Percentiles rank a stretch among this genome's conserved stretches.
phyloP scores from a whole-genome alignment of 1,284 basidiomycete species.

The Puccinia triticina region DNA sequence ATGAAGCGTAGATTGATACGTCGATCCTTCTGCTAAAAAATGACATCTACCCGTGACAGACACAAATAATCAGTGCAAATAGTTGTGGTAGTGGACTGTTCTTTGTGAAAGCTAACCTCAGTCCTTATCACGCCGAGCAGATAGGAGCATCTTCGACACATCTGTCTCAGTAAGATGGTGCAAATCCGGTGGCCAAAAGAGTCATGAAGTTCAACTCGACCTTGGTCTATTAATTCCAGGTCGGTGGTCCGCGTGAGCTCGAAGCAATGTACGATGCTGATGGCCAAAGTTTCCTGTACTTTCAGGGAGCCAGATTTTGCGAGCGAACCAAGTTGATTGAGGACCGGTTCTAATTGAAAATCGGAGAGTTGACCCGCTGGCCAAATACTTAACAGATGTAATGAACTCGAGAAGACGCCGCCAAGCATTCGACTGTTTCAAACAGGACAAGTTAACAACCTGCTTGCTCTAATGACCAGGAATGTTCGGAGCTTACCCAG shows the following conservation, averaged over 20 bases:
- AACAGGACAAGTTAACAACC: constrained; percentile 16
- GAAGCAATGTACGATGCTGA: constrained; percentile 38
- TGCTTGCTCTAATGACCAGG: background rate
- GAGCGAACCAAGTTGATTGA: constrained; percentile 26
- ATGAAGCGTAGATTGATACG: constrained; percentile 22
- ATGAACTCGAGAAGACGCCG: constrained; percentile 28
- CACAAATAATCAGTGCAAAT: constrained; percentile 15
- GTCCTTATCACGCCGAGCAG: constrained; percentile 43
- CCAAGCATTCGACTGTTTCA: constrained; percentile 35
- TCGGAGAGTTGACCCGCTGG: constrained; percentile 3
- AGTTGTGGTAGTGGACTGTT: background rate
- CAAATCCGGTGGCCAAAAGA: constrained; percentile 41
- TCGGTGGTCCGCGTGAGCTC: constrained; percentile 39
- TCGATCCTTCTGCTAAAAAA: constrained; percentile 36
- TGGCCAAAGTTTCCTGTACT: constrained; percentile 47
- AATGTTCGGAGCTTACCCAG: constrained; percentile 32
- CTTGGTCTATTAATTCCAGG: constrained; percentile 25
- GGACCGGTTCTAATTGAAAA: constrained; percentile 29
- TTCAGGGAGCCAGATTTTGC: constrained; percentile 4
- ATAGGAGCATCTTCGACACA: constrained; percentile 45
- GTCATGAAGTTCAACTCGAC: constrained; percentile 17
- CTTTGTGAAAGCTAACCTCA: constrained; percentile 28
- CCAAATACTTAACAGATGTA: background rate
- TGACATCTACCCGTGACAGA: constrained; percentile 21
- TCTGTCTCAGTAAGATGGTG: constrained; percentile 47